Percentiles rank a stretch among this genome's conserved stretches.
phyloP scores from a whole-genome alignment of 2,329 filamentous ascomycete genomes.

The Aspergillus sojae region DNA sequence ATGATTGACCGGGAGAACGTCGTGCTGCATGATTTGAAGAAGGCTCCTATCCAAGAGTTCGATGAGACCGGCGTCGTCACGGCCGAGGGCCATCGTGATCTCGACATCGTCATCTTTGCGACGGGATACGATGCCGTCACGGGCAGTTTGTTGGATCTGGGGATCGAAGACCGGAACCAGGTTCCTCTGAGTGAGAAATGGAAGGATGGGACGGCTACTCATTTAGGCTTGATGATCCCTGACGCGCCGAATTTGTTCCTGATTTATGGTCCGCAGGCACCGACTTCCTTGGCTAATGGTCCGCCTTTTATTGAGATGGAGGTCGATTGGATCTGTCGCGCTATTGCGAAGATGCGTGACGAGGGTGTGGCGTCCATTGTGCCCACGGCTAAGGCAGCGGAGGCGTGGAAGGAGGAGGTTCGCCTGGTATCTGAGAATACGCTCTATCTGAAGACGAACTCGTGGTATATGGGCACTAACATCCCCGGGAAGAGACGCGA shows the following conservation, averaged over 20 bases:
- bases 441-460: conserved; percentile 23
- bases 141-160: conserved; percentile 16
- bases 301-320: conserved; percentile 41
- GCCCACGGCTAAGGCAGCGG: conserved; percentile 14
- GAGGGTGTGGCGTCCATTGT: conserved; percentile 12
- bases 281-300: conserved; percentile 36
- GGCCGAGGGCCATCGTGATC: background rate
- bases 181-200: conserved; percentile 18
- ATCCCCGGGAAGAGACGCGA: conserved; percentile 26
- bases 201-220: conserved; percentile 18
- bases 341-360: conserved; percentile 20
- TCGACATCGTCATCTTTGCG: conserved; percentile 3
- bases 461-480: conserved; percentile 29
- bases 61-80: conserved; percentile 42
- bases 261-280: conserved; percentile 42
- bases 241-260: conserved; percentile 52
- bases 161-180: conserved; percentile 17
- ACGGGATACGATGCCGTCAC: conserved; percentile 21
- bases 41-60: conserved; percentile 45
- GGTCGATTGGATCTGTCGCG: conserved; percentile 30
- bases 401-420: conserved; percentile 22
- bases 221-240: conserved; percentile 44
- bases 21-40: conserved; percentile 48
- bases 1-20: conserved; percentile 50
- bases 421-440: conserved; percentile 14